Percentiles rank a stretch among this genome's conserved stretches.
Evolutionary conservation across 805 yeast species (phyloP).

Genomic region (Kluyveromyces aestuarii): DNA sequence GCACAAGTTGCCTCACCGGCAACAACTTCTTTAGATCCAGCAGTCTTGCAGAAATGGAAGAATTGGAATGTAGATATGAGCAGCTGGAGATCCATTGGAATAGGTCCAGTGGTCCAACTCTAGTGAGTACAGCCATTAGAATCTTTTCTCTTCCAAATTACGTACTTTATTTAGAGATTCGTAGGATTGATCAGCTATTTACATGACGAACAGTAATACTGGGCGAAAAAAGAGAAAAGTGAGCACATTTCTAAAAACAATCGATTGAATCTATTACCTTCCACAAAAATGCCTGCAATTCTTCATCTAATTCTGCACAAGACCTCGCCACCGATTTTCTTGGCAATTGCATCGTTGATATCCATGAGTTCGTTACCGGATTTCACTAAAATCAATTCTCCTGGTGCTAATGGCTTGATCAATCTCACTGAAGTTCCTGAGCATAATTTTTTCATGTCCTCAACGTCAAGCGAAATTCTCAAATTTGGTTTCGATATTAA

Average conservation of each 20-base stretch:
- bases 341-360: conserved; percentile 77
- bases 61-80: conserved; percentile 86
- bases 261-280: not conserved
- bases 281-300: not conserved
- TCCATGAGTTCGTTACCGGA: conserved; percentile 52
- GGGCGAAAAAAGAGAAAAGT: not conserved
- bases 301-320: conserved; percentile 61
- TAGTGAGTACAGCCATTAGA: conserved; percentile 11
- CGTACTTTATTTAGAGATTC: not conserved
- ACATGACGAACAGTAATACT: not conserved
- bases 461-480: conserved; percentile 50
- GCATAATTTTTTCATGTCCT: conserved; percentile 65
- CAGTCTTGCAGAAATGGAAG: conserved; percentile 63
- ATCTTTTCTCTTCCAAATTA: not conserved
- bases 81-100: conserved; percentile 63
- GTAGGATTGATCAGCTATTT: not conserved
- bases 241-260: no score
- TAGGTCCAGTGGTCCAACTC: conserved; percentile 50
- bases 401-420: conserved; percentile 77
- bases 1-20: conserved; percentile 16
- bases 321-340: conserved; percentile 60
- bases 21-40: conserved; percentile 31
- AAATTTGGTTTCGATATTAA: conserved; percentile 82
- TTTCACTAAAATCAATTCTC: conserved; percentile 73
- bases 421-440: conserved; percentile 67